Evolutionary conservation across 2,329 filamentous ascomycete genomes (phyloP), one percentile per base, ranked within the genome.

Genomic region (Xylariaceae sp.): DNA sequence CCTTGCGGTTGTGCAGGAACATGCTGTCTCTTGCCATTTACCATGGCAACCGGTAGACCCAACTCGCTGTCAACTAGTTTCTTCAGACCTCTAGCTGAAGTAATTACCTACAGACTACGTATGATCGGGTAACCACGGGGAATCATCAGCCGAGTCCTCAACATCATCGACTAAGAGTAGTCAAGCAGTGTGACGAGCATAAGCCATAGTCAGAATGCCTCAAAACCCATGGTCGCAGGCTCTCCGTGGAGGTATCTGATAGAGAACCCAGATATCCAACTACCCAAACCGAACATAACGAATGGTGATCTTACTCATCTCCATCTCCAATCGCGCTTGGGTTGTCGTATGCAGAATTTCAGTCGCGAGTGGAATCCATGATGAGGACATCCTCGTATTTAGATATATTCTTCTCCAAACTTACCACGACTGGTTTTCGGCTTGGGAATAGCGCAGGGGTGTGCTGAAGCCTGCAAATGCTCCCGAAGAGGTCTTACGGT

Each of bases 341-440:
- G n/a, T 34, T 16, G 12, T 26, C 13, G 19, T 29, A 32, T 7
- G 29, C 33, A 29, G 17, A 13, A 40, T 18, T 3, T 33, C 13
- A 7, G 18, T 42, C 12, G 33, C 12, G 2, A 24, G 30, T 26
- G 17, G 17, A n/a, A 9, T 4, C 18, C n/a, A 39, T 35, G 28
- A 22, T 28, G 9, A 22, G 18, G 24, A 34, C 2, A 30, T 41
- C 13, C 30, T 31, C 6, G 19, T 32, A 2, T 41, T 39, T 36
- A 19, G 37, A 35, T 13, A 33, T 19, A 35, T 13, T 4, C 28
- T 12, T 19, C 22, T 11, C 11, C 15, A 12, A 18, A 4, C 7
- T 7, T 3, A 15, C 26, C 15, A 24, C 13, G 34, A 40, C 39
- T 49, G 41, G 43, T 29, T 40, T 17, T 3, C 38, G n/a, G 9